Conservation (phyloP, 2,329 filamentous ascomycete genomes). For the Biscogniauxia sp. region DNA sequence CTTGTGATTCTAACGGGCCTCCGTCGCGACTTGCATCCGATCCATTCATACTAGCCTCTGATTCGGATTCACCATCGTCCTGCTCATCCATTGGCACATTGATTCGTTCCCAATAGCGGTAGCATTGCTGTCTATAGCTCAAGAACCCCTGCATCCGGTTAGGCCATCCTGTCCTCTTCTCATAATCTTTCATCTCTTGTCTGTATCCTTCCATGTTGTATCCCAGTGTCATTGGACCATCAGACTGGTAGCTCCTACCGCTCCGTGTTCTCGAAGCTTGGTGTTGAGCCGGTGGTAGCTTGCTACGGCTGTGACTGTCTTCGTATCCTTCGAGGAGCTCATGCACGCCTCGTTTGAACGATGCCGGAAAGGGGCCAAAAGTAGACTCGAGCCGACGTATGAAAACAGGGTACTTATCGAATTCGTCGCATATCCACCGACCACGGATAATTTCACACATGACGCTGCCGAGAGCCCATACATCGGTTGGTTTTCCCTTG, state of each 20-base stretch:
- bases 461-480: conserved; percentile 12
- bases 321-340: background rate
- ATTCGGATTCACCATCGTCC: background rate
- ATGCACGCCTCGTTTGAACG: background rate
- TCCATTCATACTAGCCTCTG: background rate
- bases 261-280: background rate
- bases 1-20: background rate
- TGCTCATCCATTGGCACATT: background rate
- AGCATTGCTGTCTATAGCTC: background rate
- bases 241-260: background rate
- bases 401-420: conserved; percentile 8
- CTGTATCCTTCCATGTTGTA: background rate
- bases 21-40: background rate
- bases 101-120: background rate
- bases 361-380: conserved; percentile 11
- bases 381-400: conserved; percentile 14
- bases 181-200: background rate
- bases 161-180: background rate
- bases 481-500: conserved; percentile 7
- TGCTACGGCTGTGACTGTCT: background rate
- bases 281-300: background rate
- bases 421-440: conserved; percentile 8
- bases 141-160: background rate
- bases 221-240: background rate
- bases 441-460: conserved; percentile 9